Evolutionary conservation across 176 grass and related monocot genomes (phyloP).

Genomic region (Oryza brachyantha): DNA sequence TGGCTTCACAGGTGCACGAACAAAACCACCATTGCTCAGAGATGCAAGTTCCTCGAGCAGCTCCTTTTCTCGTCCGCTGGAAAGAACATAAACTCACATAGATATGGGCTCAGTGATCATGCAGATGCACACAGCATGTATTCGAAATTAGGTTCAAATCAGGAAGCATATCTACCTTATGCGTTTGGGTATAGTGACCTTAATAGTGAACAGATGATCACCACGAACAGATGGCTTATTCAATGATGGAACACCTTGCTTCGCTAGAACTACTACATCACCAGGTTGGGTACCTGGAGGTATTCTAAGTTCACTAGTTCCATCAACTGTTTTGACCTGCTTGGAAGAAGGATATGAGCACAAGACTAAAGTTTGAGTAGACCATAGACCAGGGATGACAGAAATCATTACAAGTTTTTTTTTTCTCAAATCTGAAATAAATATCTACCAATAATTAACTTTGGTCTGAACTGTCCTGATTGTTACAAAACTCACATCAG

Average conservation of each 20-base stretch:
- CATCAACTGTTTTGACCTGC: constrained; percentile 89
- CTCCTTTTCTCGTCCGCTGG: constrained; percentile 68
- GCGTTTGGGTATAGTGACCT: constrained; percentile 82
- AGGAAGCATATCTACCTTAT: constrained; percentile 62
- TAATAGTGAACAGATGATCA: constrained; percentile 94
- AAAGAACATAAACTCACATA: constrained; percentile 27
- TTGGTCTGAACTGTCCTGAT: constrained; percentile 26
- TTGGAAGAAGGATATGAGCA: constrained; percentile 32
- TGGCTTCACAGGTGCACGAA: constrained; percentile 40
- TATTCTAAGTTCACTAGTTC: constrained; percentile 80
- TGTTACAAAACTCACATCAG: neutral
- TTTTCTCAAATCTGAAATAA: constrained; percentile 26
- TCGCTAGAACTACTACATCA: constrained; percentile 79
- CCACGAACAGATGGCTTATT: constrained; percentile 89
- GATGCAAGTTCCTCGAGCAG: constrained; percentile 91
- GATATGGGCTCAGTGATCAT: neutral
- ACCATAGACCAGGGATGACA: constrained; percentile 12
- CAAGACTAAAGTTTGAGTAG: neutral
- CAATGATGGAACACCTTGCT: constrained; percentile 88
- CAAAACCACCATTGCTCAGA: constrained; percentile 46
- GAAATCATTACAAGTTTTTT: neutral
- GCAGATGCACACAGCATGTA: neutral
- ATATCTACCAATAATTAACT: constrained; percentile 16
- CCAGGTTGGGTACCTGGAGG: constrained; percentile 95
- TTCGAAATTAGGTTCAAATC: constrained; percentile 6